These are phyloP conservation scores for Ophiocordyceps polyrhachis-furcata DNA, from an alignment of 2,329 filamentous ascomycete species.

Conservation along the genomic window DNA sequence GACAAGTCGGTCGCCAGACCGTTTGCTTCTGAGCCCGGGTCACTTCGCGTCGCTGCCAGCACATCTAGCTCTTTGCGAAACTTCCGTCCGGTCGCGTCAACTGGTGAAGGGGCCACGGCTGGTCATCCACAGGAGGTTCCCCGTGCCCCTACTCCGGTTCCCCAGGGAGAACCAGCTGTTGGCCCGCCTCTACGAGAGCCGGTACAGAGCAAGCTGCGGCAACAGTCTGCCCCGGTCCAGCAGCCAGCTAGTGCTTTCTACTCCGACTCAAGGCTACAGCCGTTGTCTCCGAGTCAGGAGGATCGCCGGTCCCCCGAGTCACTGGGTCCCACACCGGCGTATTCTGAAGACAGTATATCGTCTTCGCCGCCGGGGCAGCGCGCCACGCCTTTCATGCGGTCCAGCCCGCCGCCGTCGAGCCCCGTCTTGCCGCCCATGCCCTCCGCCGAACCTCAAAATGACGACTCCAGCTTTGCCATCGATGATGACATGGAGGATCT, in stretches of 20 bases:
- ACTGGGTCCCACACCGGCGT: constrained; percentile 29
- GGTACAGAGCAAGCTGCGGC: constrained; percentile 25
- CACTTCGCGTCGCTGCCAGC: constrained; percentile 74
- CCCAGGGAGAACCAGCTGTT: constrained; percentile 21
- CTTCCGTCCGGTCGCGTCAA: constrained; percentile 52
- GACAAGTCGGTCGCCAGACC: constrained; percentile 53
- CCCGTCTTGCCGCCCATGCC: constrained; percentile 51
- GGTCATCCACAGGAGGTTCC: constrained; percentile 53
- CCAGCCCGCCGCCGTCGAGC: constrained; percentile 58
- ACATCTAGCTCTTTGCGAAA: constrained; percentile 75
- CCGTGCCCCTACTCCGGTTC: constrained; percentile 59
- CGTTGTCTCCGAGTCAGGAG: constrained; percentile 25
- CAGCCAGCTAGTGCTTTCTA: constrained; percentile 30
- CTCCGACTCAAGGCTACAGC: constrained; percentile 14
- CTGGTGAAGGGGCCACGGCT: constrained; percentile 20
- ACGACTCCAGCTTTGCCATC: constrained; percentile 74
- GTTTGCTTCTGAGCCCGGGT: constrained; percentile 59
- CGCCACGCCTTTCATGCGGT: constrained; percentile 32
- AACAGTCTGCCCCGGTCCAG: constrained; percentile 39
- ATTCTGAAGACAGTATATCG: constrained; percentile 49
- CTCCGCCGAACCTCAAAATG: constrained; percentile 32
- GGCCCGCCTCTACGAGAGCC: constrained; percentile 11
- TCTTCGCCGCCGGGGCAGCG: constrained; percentile 76
- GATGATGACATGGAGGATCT: constrained; percentile 47
- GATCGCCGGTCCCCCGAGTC: constrained; percentile 37